These are phyloP conservation scores for Lepidium sativum DNA, from an alignment of 345 rosid genomes.

Conservation along the genomic window DNA sequence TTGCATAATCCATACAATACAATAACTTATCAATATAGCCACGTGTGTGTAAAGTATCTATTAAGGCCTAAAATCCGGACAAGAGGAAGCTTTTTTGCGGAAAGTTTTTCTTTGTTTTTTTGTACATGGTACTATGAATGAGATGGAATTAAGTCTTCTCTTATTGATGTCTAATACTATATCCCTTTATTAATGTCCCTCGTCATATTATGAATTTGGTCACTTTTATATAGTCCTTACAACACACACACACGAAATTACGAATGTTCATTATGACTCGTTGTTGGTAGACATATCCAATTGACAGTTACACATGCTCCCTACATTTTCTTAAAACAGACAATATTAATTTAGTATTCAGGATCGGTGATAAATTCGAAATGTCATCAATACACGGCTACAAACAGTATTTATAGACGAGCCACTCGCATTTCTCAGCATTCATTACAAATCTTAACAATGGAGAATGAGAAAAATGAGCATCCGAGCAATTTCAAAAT, in stretches of 20 bases:
- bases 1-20: neutral
- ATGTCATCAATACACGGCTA: slow-evolving; percentile 8
- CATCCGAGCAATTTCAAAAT: slow-evolving; percentile 27
- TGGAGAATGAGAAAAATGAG: slow-evolving; percentile 26
- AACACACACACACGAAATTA: neutral
- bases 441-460: neutral
- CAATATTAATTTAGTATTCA: slow-evolving; percentile 12
- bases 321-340: neutral
- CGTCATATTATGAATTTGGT: slow-evolving; percentile 17
- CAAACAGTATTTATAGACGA: slow-evolving; percentile 10
- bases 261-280: neutral
- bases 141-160: neutral
- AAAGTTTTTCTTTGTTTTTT: slow-evolving; percentile 16
- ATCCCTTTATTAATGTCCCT: neutral
- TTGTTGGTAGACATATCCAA: neutral
- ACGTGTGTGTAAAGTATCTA: neutral
- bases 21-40: neutral
- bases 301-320: slow-evolving; percentile 15
- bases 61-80: slow-evolving; percentile 22
- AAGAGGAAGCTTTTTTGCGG: slow-evolving; percentile 17
- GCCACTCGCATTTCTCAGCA: neutral
- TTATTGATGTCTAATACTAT: neutral
- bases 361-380: neutral
- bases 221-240: neutral
- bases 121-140: slow-evolving; percentile 14